Percentiles rank a stretch among this genome's conserved stretches.
These are phyloP conservation scores for Suhomyces xylopsoci DNA, from an alignment of 805 yeast species.

Conservation along the genomic window DNA sequence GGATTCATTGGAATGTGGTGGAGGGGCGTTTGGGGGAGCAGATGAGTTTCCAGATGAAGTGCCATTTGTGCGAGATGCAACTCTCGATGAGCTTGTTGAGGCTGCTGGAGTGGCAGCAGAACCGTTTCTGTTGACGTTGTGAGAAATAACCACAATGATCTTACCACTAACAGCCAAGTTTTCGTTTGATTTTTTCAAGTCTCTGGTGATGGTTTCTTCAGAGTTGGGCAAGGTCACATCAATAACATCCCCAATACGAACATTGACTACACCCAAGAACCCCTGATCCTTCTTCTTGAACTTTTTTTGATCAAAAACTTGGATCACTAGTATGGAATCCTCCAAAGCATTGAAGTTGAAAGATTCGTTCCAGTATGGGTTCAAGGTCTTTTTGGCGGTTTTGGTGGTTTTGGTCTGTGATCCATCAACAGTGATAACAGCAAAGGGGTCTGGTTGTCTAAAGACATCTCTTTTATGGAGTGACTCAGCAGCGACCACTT, in stretches of 20 bases:
- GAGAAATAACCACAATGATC: constrained; percentile 72
- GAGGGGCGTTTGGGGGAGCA: constrained; percentile 12
- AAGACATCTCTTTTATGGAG: constrained; percentile 93
- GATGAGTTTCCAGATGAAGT: constrained; percentile 9
- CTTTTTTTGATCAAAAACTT: constrained; percentile 95
- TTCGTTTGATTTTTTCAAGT: constrained; percentile 87
- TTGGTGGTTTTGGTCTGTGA: constrained; percentile 93
- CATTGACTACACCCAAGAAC: constrained; percentile 91
- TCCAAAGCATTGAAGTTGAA: constrained; percentile 77
- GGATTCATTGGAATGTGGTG: constrained; percentile 5
- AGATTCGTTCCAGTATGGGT: constrained; percentile 97
- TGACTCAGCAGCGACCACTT: constrained; percentile 93
- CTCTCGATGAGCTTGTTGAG: constrained; percentile 11
- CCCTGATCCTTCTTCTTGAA: constrained; percentile 99
- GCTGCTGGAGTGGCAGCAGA: constrained; percentile 18
- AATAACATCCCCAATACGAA: constrained; percentile 83
- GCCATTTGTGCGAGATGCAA: constrained; percentile 9
- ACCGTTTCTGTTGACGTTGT: constrained; percentile 23
- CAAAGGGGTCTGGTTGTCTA: constrained; percentile 96
- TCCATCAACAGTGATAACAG: constrained; percentile 96
- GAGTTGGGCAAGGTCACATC: constrained; percentile 51
- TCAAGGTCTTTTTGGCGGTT: constrained; percentile 87
- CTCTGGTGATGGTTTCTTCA: constrained; percentile 90
- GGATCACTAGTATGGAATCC: constrained; percentile 83
- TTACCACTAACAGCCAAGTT: constrained; percentile 92